Conservation (phyloP, 2,329 filamentous ascomycete species). For the Ophiostoma triangulosporum region DNA sequence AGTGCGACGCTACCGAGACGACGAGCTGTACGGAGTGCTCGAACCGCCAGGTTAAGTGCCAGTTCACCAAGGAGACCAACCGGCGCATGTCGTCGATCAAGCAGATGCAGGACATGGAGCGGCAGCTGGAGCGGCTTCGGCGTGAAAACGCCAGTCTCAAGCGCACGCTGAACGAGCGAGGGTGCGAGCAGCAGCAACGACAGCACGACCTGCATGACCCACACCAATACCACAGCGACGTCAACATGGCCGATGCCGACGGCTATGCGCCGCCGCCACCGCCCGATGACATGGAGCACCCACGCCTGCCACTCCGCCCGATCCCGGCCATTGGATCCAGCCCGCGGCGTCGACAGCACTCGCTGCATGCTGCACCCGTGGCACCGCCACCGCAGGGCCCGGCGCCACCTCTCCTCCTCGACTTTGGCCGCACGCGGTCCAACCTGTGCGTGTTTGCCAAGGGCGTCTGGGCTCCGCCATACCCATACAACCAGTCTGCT, state of each 20-base stretch:
- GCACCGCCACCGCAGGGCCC: neutral
- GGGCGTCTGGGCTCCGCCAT: conserved; percentile 68
- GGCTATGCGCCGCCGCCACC: neutral
- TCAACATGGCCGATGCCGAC: neutral
- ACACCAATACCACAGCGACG: neutral
- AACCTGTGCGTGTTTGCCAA: conserved; percentile 62
- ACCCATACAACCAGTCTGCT: conserved; percentile 40
- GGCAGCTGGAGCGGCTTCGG: conserved; percentile 68
- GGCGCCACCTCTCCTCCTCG: conserved; percentile 34
- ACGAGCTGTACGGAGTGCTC: conserved; percentile 95
- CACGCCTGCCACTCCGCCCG: neutral
- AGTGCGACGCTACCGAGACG: conserved; percentile 93
- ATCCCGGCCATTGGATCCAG: neutral
- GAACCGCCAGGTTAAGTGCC: conserved; percentile 90
- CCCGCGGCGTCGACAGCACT: neutral
- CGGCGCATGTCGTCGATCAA: conserved; percentile 98
- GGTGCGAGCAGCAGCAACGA: neutral
- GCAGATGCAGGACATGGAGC: conserved; percentile 94
- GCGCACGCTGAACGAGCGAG: conserved; percentile 42
- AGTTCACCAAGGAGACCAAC: conserved; percentile 98
- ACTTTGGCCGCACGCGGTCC: conserved; percentile 56
- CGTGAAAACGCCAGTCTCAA: conserved; percentile 66
- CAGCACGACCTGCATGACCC: neutral
- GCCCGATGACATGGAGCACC: neutral
- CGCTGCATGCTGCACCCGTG: neutral